A percentile compares a stretch with the other conserved stretches of the same genome.
Evolutionary conservation across 148 eudicot species (phyloP).

Genomic region (Nepenthes gracilis): DNA sequence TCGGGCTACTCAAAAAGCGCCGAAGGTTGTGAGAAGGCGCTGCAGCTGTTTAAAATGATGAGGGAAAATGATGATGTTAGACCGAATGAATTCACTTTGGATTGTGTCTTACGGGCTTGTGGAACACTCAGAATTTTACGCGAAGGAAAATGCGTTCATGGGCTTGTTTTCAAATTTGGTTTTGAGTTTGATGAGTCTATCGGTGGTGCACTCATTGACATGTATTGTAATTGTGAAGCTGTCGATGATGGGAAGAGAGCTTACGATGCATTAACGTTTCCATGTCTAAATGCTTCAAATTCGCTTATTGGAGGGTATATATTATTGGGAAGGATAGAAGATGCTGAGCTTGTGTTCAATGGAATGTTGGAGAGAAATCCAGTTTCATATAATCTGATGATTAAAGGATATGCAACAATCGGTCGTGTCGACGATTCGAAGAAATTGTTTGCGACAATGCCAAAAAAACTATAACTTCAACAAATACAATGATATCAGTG

Average conservation of each 20-base stretch:
- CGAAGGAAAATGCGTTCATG: slow-evolving; percentile 28
- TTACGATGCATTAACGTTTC: slow-evolving; percentile 10
- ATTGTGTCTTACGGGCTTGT: slow-evolving; percentile 36
- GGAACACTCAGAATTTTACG: slow-evolving; percentile 11
- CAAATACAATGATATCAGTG: slow-evolving; percentile 40
- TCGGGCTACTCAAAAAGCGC: slow-evolving; percentile 35
- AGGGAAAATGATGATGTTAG: slow-evolving; percentile 16
- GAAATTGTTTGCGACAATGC: slow-evolving; percentile 27
- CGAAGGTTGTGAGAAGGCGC: slow-evolving; percentile 25
- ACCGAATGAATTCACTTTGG: slow-evolving; percentile 44
- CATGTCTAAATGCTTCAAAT: slow-evolving; percentile 15
- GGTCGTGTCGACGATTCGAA: slow-evolving; percentile 27
- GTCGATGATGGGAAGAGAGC: slow-evolving; percentile 24
- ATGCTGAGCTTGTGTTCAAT: slow-evolving; percentile 34
- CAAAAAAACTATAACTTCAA: slow-evolving; percentile 17
- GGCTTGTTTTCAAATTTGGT: slow-evolving; percentile 25
- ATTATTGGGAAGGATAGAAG: slow-evolving; percentile 20
- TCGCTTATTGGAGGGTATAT: slow-evolving; percentile 26
- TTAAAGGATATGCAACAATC: slow-evolving; percentile 31
- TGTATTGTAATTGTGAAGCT: slow-evolving; percentile 21
- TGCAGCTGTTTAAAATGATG: slow-evolving; percentile 38
- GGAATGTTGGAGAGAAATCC: slow-evolving; percentile 16
- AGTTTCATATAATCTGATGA: slow-evolving; percentile 38
- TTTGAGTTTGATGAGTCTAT: slow-evolving; percentile 25
- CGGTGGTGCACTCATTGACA: slow-evolving; percentile 25